phyloP scores from a whole-genome alignment of 2,329 filamentous ascomycete genomes.

The Colletotrichum musae region DNA sequence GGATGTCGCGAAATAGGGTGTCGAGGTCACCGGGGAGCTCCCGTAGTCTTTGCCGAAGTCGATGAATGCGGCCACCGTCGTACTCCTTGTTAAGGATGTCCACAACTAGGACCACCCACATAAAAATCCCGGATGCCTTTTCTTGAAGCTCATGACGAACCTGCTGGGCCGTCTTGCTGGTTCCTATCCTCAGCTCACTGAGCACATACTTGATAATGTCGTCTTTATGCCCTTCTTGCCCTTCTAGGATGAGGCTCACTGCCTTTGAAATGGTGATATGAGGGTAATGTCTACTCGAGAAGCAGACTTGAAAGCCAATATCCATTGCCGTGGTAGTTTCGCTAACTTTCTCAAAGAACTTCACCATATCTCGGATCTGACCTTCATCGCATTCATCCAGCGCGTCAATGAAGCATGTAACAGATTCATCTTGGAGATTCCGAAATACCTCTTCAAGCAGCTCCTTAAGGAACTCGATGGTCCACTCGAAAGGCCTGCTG shows the following conservation, averaged over 20 bases:
- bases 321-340: background rate
- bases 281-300: slow-evolving; percentile 31
- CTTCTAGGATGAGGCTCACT: slow-evolving; percentile 47
- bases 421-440: background rate
- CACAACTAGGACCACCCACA: slow-evolving; percentile 59
- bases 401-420: slow-evolving; percentile 37
- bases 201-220: slow-evolving; percentile 54
- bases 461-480: background rate
- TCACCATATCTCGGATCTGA: slow-evolving; percentile 15
- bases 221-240: slow-evolving; percentile 45
- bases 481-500: no score
- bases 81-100: slow-evolving; percentile 54
- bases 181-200: slow-evolving; percentile 42
- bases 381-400: slow-evolving; percentile 33
- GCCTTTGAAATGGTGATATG: slow-evolving; percentile 45
- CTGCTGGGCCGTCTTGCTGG: slow-evolving; percentile 5
- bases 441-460: background rate
- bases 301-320: slow-evolving; percentile 43
- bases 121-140: slow-evolving; percentile 59
- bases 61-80: slow-evolving; percentile 45
- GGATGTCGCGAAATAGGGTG: slow-evolving; percentile 62
- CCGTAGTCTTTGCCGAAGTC: slow-evolving; percentile 42
- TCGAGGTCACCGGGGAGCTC: slow-evolving; percentile 55
- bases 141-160: slow-evolving; percentile 50
- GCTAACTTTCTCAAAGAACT: background rate